Evolutionary conservation across 768 basidiomycete genomes (phyloP).

Genomic region (Termitomyces sp.): DNA sequence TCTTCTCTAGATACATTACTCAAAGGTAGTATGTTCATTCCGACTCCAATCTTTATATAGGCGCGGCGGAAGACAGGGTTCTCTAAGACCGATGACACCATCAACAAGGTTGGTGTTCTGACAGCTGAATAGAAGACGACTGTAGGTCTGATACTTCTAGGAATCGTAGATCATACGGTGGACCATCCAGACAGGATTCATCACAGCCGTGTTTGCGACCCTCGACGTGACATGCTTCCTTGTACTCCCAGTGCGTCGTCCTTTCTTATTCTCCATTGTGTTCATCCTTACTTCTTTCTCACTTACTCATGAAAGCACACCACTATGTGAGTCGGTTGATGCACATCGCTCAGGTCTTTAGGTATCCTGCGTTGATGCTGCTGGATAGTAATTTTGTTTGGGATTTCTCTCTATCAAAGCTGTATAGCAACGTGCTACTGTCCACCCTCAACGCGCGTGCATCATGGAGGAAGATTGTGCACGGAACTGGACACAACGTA

Average conservation of each 20-base stretch:
- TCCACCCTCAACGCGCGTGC: slow-evolving; percentile 21
- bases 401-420: slow-evolving; percentile 25
- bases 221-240: slow-evolving; percentile 40
- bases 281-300: background rate
- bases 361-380: background rate
- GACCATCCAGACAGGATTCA: slow-evolving; percentile 39
- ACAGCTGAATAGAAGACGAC: background rate
- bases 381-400: slow-evolving; percentile 22
- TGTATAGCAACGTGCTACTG: slow-evolving; percentile 23
- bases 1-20: background rate
- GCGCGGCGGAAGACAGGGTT: slow-evolving; percentile 35
- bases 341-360: too few species aligned
- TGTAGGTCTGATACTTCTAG: background rate
- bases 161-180: slow-evolving; percentile 18
- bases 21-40: too few species aligned
- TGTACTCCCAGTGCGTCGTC: slow-evolving; percentile 31
- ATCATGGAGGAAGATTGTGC: slow-evolving; percentile 12
- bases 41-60: background rate
- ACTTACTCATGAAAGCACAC: slow-evolving; percentile 22
- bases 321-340: slow-evolving; percentile 15
- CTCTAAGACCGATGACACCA: slow-evolving; percentile 38
- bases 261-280: background rate
- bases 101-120: slow-evolving; percentile 21
- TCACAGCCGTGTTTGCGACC: slow-evolving; percentile 36
- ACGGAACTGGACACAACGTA: slow-evolving; percentile 13